phyloP scores from a whole-genome alignment of 2,329 filamentous ascomycete species.

The Arthrobotrys sphaeroides region DNA sequence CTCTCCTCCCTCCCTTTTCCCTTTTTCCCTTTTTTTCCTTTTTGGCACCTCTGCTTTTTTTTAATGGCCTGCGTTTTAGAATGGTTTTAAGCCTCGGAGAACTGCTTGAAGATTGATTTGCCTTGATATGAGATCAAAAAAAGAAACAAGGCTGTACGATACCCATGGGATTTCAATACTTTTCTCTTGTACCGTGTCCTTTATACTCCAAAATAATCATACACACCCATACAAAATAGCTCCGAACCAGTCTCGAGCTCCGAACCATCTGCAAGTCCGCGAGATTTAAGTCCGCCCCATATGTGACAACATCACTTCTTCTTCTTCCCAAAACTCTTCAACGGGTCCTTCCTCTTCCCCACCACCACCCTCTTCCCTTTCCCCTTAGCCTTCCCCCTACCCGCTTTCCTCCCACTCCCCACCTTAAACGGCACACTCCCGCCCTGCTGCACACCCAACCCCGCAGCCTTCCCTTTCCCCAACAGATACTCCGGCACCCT shows the following conservation, averaged over 20 bases:
- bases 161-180: constrained; percentile 20
- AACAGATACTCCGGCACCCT: constrained; percentile 94
- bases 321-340: constrained; percentile 45
- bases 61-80: constrained; percentile 15
- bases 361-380: constrained; percentile 63
- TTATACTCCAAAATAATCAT: constrained; percentile 15
- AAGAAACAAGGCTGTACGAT: constrained; percentile 26
- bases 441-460: constrained; percentile 74
- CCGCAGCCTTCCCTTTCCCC: constrained; percentile 76
- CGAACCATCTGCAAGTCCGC: too few species aligned
- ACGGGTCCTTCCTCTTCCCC: constrained; percentile 64
- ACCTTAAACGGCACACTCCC: constrained; percentile 68
- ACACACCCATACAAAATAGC: neutral
- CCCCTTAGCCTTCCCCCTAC: constrained; percentile 62
- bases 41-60: neutral
- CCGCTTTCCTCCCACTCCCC: constrained; percentile 63
- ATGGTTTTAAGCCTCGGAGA: constrained; percentile 8
- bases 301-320: constrained; percentile 25
- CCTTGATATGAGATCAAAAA: constrained; percentile 7
- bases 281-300: too few species aligned
- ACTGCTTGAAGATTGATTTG: neutral
- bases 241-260: neutral
- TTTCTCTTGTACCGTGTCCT: neutral
- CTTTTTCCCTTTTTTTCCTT: constrained; percentile 21
- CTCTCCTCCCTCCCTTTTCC: neutral